Conservation (phyloP, 1,284 basidiomycete genomes). For the Inonotus hispidus region DNA sequence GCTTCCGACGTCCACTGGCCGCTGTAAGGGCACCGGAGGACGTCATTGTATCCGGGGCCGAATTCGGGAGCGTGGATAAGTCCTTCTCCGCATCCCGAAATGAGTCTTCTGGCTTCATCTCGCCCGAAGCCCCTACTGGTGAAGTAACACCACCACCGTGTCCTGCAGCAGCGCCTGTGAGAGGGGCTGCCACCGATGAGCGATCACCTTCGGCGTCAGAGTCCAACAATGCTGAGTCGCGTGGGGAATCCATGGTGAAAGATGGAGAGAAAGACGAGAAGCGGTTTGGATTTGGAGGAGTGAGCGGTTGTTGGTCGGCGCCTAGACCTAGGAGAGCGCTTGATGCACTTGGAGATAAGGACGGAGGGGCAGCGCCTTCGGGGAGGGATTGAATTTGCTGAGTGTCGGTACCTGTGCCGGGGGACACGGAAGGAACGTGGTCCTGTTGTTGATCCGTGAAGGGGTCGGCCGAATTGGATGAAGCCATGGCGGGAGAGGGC, state of each 20-base stretch:
- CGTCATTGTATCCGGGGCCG: background rate
- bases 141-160: background rate
- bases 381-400: background rate
- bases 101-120: background rate
- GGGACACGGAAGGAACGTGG: no score
- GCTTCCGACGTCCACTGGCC: background rate
- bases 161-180: background rate
- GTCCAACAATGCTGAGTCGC: background rate
- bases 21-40: background rate
- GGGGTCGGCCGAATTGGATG: no score
- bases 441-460: no score
- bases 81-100: background rate
- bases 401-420: background rate
- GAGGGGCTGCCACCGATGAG: background rate
- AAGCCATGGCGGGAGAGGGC: no score
- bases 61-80: background rate
- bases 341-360: background rate
- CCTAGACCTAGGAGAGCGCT: background rate
- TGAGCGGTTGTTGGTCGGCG: background rate
- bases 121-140: background rate
- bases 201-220: background rate
- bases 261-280: constrained; percentile 1
- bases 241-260: background rate
- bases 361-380: background rate
- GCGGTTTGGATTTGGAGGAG: background rate